Evolutionary conservation across 2,329 filamentous ascomycete species (phyloP).

Genomic region (Penicillium sclerotiorum): DNA sequence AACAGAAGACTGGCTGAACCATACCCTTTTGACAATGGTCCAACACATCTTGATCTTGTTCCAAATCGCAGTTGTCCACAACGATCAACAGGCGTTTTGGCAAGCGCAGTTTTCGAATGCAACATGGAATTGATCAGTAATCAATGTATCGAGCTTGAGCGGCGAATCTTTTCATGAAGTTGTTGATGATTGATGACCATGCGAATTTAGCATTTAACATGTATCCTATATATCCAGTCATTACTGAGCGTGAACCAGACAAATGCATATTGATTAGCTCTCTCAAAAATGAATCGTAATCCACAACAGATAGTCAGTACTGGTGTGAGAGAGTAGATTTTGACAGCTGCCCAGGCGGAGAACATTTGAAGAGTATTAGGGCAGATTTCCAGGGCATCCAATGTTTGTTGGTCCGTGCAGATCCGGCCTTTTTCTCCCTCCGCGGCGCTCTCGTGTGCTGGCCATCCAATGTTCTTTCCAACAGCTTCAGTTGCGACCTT

Average conservation of each 20-base stretch:
- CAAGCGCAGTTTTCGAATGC: no score
- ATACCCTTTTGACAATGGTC: no score
- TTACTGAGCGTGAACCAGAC: slow-evolving; percentile 11
- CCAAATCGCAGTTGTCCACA: no score
- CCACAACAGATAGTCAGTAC: no score
- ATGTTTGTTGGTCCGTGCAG: slow-evolving; percentile 36
- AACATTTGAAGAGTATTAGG: slow-evolving; percentile 14
- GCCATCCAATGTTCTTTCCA: slow-evolving; percentile 29
- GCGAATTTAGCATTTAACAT: slow-evolving; percentile 9
- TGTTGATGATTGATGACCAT: slow-evolving; percentile 22
- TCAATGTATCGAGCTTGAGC: slow-evolving; percentile 12
- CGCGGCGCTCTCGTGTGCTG: slow-evolving; percentile 5
- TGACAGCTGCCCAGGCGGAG: background rate
- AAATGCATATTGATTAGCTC: background rate
- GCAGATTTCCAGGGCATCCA: slow-evolving; percentile 27
- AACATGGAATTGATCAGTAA: background rate
- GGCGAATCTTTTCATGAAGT: slow-evolving; percentile 23
- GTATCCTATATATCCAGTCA: slow-evolving; percentile 21
- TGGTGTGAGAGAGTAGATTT: background rate
- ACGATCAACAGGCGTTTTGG: no score
- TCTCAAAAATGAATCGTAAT: no score
- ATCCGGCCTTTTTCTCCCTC: slow-evolving; percentile 24
- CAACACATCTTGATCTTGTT: no score
- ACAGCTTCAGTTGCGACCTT: slow-evolving; percentile 19
- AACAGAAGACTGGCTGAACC: no score